These are phyloP conservation scores for Trapa bicornis DNA, from an alignment of 345 rosid genomes.

Conservation along the genomic window DNA sequence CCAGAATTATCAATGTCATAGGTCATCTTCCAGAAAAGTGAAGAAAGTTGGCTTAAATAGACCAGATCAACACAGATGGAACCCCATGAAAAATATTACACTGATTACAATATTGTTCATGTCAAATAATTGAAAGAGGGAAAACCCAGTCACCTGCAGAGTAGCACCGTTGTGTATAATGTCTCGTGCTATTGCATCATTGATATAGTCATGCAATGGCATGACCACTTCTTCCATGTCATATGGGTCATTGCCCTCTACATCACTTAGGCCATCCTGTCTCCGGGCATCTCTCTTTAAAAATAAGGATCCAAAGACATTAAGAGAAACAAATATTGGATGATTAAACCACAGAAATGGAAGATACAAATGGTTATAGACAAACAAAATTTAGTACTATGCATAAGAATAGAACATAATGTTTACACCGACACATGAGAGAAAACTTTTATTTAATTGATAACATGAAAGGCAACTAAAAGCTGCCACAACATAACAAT, in stretches of 20 bases:
- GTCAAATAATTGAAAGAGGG: not conserved
- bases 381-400: not conserved
- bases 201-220: slow-evolving; percentile 70
- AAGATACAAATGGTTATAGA: not conserved
- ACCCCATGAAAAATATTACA: not conserved
- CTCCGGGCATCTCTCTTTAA: slow-evolving; percentile 70
- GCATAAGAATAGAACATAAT: not conserved
- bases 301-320: slow-evolving; percentile 1
- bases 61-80: not conserved
- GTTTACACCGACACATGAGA: not conserved
- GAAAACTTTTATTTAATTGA: no score
- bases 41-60: not conserved
- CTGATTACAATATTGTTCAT: not conserved
- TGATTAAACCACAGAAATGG: not conserved
- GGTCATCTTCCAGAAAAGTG: not conserved
- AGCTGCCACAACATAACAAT: not conserved
- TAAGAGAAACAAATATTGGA: not conserved
- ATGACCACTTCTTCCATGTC: slow-evolving; percentile 66
- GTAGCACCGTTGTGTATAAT: slow-evolving; percentile 90
- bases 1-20: not conserved
- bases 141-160: slow-evolving; percentile 49
- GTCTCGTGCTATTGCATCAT: slow-evolving; percentile 62
- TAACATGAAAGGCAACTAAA: not conserved
- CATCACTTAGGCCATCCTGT: slow-evolving; percentile 25
- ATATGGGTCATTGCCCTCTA: slow-evolving; percentile 48